Evolutionary conservation across 1,139 yeast species (phyloP).

Genomic region (Pichia sp.): DNA sequence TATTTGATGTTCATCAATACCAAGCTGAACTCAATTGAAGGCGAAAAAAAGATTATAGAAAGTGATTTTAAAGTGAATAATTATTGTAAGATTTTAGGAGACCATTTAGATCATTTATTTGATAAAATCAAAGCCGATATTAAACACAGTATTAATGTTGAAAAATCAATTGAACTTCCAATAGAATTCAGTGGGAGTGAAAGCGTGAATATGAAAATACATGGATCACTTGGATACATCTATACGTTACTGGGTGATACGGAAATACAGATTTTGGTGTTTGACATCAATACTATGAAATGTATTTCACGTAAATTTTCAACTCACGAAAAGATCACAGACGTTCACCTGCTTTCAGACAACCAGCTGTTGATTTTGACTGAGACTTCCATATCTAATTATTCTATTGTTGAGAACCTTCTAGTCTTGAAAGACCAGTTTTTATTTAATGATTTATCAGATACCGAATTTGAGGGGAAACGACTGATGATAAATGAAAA

Average conservation of each 20-base stretch:
- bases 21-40: slow-evolving; percentile 5
- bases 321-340: neutral
- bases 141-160: slow-evolving; percentile 16
- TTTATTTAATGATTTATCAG: too few relatives aligned
- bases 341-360: neutral
- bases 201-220: neutral
- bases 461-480: too few relatives aligned
- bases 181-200: neutral
- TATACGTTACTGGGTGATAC: neutral
- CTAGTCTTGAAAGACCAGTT: neutral
- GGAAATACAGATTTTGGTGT: neutral
- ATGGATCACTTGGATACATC: neutral
- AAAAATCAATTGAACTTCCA: neutral
- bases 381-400: neutral
- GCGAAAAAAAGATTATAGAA: neutral
- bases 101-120: slow-evolving; percentile 12
- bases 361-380: neutral
- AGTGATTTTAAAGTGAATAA: slow-evolving; percentile 7
- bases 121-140: slow-evolving; percentile 17
- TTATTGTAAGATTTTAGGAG: slow-evolving; percentile 11
- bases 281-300: neutral
- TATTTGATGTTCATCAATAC: slow-evolving; percentile 17
- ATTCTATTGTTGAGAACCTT: neutral
- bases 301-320: neutral
- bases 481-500: slow-evolving; percentile 1